Evolutionary conservation across 371 early-diverging fungal genomes (phyloP).

Genomic region (Homolaphlyctis polyrhiza): DNA sequence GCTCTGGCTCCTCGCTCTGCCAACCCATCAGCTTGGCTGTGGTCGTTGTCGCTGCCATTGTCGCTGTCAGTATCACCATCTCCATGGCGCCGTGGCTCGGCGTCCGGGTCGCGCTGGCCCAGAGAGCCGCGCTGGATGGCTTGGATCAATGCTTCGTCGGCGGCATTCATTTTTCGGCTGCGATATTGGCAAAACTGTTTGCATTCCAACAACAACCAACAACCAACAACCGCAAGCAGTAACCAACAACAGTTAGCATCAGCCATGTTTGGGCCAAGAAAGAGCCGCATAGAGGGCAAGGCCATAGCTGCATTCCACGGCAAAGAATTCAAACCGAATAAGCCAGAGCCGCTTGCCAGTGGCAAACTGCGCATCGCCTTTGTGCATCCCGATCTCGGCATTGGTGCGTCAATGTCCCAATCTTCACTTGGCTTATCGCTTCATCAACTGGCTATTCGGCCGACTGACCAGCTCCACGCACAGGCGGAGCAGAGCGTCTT

Average conservation of each 20-base stretch:
- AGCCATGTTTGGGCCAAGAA: no score
- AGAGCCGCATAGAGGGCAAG: no score
- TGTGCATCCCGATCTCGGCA: slow-evolving; percentile 89
- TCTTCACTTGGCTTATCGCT: not conserved
- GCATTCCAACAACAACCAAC: no score
- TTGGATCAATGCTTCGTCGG: not conserved
- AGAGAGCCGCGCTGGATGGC: not conserved
- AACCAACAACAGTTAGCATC: no score
- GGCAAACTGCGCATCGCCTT: slow-evolving; percentile 53
- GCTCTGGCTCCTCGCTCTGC: not conserved
- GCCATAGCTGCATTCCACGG: no score
- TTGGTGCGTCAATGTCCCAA: slow-evolving; percentile 40
- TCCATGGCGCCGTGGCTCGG: not conserved
- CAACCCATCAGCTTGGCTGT: not conserved
- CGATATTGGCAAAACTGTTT: no score
- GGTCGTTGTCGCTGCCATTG: not conserved
- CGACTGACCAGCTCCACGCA: no score
- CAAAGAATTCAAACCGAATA: no score
- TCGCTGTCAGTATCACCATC: not conserved
- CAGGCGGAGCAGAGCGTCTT: slow-evolving; percentile 94
- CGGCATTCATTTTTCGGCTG: slow-evolving; percentile 4
- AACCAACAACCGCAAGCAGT: no score
- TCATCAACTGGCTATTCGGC: not conserved
- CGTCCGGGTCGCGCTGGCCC: slow-evolving; percentile 1
- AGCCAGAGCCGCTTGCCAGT: no score